phyloP scores from a whole-genome alignment of 257 asterid species.

The Rhazya stricta region DNA sequence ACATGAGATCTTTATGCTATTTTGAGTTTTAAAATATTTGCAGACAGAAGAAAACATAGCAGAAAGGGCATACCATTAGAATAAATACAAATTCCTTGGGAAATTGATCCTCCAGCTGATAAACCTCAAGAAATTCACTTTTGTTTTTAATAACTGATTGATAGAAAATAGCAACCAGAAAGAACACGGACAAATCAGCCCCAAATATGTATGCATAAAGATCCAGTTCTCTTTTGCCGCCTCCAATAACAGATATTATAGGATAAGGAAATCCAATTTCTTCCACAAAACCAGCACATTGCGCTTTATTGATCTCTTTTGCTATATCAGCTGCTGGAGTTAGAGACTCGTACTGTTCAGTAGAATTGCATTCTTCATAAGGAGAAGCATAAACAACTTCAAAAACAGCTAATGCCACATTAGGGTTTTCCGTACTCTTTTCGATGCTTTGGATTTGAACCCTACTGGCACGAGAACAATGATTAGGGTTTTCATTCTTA shows the following conservation, averaged over 20 bases:
- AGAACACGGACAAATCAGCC: conserved; percentile 87
- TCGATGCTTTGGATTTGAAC: conserved; percentile 95
- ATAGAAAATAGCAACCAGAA: conserved; percentile 88
- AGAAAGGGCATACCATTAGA: conserved; percentile 62
- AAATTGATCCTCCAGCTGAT: conserved; percentile 98
- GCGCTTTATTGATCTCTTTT: conserved; percentile 68
- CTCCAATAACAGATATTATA: conserved; percentile 80
- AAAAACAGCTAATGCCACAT: conserved; percentile 79
- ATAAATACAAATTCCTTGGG: conserved; percentile 88
- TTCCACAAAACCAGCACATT: conserved; percentile 43
- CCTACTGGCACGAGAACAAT: conserved; percentile 76
- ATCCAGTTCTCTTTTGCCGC: conserved; percentile 93
- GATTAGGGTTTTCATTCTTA: conserved; percentile 44
- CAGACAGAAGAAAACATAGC: background rate
- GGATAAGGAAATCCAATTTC: conserved; percentile 76
- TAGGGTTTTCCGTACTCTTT: conserved; percentile 53
- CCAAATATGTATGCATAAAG: conserved; percentile 94
- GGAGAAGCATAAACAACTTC: conserved; percentile 89
- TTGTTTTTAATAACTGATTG: conserved; percentile 85
- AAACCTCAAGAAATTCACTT: conserved; percentile 85
- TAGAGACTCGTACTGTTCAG: conserved; percentile 68
- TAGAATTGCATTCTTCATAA: conserved; percentile 48
- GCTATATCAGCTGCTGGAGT: conserved; percentile 98
- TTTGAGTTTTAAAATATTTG: background rate
- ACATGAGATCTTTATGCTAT: background rate